phyloP scores from a whole-genome alignment of 352 stramenopile species.

The Phytophthora idaei region DNA sequence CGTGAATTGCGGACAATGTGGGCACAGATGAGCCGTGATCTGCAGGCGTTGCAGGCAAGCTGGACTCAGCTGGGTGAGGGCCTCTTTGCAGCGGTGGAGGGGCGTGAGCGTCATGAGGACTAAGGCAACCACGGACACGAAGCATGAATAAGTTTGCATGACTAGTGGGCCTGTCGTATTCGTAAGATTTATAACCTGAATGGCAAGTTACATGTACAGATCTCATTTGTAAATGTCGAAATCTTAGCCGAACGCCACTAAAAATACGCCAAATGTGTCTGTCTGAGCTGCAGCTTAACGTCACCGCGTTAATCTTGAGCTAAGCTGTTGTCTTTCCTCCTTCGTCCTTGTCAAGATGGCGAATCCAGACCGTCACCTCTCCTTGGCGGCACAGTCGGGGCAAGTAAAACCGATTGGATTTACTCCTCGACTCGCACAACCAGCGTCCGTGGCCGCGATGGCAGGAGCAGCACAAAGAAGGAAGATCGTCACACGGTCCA shows the following conservation, averaged over 20 bases:
- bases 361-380: conserved; percentile 7
- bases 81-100: conserved; percentile 8
- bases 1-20: conserved; percentile 3
- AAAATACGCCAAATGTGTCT: not conserved
- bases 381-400: conserved; percentile 8
- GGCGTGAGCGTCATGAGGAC: not conserved
- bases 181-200: no score
- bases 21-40: conserved; percentile 20
- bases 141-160: no score
- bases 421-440: conserved; percentile 19
- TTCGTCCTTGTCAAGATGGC: conserved; percentile 5
- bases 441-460: conserved; percentile 16
- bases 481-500: conserved; percentile 13
- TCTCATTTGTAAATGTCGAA: no score
- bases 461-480: conserved; percentile 13
- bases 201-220: no score
- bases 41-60: conserved; percentile 17
- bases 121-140: not conserved
- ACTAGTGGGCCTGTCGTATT: no score
- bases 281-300: not conserved
- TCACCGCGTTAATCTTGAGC: no score
- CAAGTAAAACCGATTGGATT: not conserved
- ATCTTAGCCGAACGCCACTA: no score
- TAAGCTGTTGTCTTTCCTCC: no score
- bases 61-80: conserved; percentile 18